Base-by-base conservation (phyloP, 2,329 filamentous ascomycete genomes). In the Paracoccidioides lutzii region DNA sequence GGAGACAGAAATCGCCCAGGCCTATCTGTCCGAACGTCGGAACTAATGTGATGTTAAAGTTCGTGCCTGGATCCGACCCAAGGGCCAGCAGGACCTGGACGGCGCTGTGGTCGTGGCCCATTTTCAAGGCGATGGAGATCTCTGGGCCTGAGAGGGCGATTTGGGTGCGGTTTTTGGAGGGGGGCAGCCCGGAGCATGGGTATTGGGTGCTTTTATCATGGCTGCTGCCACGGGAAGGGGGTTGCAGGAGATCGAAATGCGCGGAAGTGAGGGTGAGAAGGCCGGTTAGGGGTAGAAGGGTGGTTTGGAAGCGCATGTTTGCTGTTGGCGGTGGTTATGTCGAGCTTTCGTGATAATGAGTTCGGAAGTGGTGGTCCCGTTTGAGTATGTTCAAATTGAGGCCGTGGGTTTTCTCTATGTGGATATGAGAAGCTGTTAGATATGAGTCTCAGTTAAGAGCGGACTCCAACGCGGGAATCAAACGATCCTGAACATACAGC, bases 31-130 rank as follows among this genome's bases (percentile, higher is more conserved):
- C 70, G 74, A 81, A 71, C 75, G 80, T 71, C 3, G 80, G 80
- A 1, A 81, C 78, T 33, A 89, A 75, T 38, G 82, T 80, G 68
- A 84, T 77, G 75, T 85, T 88, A 77, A 84, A 90, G 69, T 81
- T 81, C 63, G 75, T 76, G 48, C 73, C 74, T 1, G 76, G 75
- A 55, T 79, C 68, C 53, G 72, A 72, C 41, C 78, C 78, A 14
- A 82, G 65, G 33, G 75, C 76, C 52, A 82, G 64, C 40, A 80
- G 75, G 40, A 81, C 72, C 57, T 77, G 74, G n/a, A 81, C 62
- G 48, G 76, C 76, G 35, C 76, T 73, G 59, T 75, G 72, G 10
- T 74, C 70, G 63, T 82, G 78, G 57, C 76, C 75, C 65, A 81
- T 71, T 40, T 75, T 70, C 55, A 81, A 60, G 55, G 76, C 73